Evolutionary conservation across 495 filamentous ascomycete species (phyloP), one percentile per base, ranked within the genome.

Genomic region (Annulohypoxylon bovei): DNA sequence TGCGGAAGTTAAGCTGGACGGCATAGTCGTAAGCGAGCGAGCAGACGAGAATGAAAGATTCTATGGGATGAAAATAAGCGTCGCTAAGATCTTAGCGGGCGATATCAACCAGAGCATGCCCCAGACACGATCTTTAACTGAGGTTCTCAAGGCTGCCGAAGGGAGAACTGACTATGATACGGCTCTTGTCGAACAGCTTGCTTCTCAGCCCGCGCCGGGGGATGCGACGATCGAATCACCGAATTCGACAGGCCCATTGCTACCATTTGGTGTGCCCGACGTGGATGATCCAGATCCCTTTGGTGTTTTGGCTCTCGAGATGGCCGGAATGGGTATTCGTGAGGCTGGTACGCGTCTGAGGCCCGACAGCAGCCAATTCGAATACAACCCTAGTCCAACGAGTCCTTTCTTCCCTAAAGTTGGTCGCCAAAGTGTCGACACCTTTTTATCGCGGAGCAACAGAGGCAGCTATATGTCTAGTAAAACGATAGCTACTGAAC

Each of bases 1-100:
- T 66, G 91, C 92, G 25, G 90, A 91, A 16, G 90, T 94, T 9
- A 91, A 91, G 61, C 81, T 97, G 25, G 92, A 96, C 66, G 94
- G 94, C 1, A 95, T 93, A 0, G 83, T 95, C 57, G 83, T 97
- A 62, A 90, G 92, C 55, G 94, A 97, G 77, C 87, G 94, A 18
- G 88, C 86, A 2, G 93, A 97, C 72, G 94, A 97, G 80, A 97
- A 97, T 77, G 93, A 93, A 76, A 84, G 88, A 5, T 97, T 96
- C 72, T 97, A 95, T 77, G 87, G 87, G 20, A 83, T 91, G 75
- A 86, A 85, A 44, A 85, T 96, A 47, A 83, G 86, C 12, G 91
- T 93, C n/a, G 82, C 84, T 18, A 92, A 97, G 65, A 94, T 97
- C 61, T 79, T 97, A 11, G 88, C 90, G 1, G 92, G 93, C 63